Evolutionary conservation across 495 filamentous ascomycete species (phyloP), one percentile per base, ranked within the genome.

Genomic region (Baudoinia panamericana): DNA sequence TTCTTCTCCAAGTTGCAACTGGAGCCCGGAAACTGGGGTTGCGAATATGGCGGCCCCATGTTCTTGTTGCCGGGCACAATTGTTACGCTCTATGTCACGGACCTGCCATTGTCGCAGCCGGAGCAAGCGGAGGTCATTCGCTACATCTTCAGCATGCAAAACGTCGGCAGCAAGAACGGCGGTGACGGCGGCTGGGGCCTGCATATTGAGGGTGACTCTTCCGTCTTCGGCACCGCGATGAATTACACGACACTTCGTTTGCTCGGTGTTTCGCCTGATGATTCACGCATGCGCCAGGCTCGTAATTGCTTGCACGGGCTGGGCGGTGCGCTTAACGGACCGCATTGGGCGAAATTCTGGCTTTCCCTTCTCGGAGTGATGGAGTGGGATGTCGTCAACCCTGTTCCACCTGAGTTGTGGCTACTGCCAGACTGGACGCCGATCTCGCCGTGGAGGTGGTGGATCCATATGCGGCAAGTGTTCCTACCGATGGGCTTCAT

Each of bases 261-360:
- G 9, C 66, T 95, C n/a, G 92, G 92, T n/a, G 82, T 84, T 11
- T 73, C 74, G 34, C 78, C 84, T 23, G 84, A 95, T 36, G 80
- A 97, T 48, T 73, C 77, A 21, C 70, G 78, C 17, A 83, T 95
- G 75, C 66, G 87, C 32, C 93, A 86, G 60, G 92, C 92, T 4
- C 73, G 90, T 31, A 78, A 71, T 2, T 78, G 75, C 22, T 65
- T 96, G 16, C 83, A 94, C 61, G 71, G 78, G 53, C 71, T 97
- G 43, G 90, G 90, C 3, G 88, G 92, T 33, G 85, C 84, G 12
- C 66, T 80, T 8, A 74, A 81, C 54, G 80, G 73, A 1, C 92
- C 90, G 10, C 92, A 95, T 56, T 97, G 90, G 90, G 76, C 79
- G 6, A 97, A 97, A 54, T 87, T 92, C 59, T 87, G 84, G 83